Evolutionary conservation across 2,329 filamentous ascomycete species (phyloP).

Genomic region (Aspergillus ustus): DNA sequence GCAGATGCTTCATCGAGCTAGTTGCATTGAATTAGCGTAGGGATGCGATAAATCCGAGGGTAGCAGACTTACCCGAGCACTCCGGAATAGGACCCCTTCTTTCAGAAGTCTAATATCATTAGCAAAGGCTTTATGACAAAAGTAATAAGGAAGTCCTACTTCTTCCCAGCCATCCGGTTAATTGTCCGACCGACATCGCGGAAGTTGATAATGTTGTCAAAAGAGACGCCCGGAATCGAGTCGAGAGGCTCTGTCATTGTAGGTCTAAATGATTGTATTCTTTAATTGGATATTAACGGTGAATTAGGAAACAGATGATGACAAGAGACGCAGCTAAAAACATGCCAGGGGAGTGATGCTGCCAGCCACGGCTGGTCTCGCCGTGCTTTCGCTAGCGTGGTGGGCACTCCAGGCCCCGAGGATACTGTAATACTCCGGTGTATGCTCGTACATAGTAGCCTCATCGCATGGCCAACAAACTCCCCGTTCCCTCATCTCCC

Average conservation of each 20-base stretch:
- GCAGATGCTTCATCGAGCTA: conserved; percentile 70
- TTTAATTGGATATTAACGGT: conserved; percentile 23
- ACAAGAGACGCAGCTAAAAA: neutral
- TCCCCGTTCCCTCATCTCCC: too few relatives aligned
- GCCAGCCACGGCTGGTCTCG: neutral
- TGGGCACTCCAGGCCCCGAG: neutral
- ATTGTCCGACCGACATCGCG: conserved; percentile 74
- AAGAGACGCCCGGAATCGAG: conserved; percentile 37
- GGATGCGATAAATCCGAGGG: neutral
- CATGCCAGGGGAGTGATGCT: neutral
- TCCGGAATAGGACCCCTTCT: conserved; percentile 70
- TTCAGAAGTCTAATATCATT: conserved; percentile 50
- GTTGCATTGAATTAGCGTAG: neutral
- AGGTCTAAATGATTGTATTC: neutral
- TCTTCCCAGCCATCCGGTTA: conserved; percentile 62
- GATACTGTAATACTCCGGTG: too few relatives aligned
- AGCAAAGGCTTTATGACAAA: neutral
- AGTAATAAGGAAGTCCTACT: conserved; percentile 46
- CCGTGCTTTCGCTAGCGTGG: neutral
- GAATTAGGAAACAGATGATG: conserved; percentile 17
- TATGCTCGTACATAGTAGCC: too few relatives aligned
- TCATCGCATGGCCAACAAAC: too few relatives aligned
- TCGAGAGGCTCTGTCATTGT: conserved; percentile 24
- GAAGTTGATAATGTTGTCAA: conserved; percentile 73
- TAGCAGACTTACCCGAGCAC: conserved; percentile 60